Evolutionary conservation across 306 rosid genomes (phyloP), one percentile per base, ranked within the genome.

Genomic region (Begonia masoniana): DNA sequence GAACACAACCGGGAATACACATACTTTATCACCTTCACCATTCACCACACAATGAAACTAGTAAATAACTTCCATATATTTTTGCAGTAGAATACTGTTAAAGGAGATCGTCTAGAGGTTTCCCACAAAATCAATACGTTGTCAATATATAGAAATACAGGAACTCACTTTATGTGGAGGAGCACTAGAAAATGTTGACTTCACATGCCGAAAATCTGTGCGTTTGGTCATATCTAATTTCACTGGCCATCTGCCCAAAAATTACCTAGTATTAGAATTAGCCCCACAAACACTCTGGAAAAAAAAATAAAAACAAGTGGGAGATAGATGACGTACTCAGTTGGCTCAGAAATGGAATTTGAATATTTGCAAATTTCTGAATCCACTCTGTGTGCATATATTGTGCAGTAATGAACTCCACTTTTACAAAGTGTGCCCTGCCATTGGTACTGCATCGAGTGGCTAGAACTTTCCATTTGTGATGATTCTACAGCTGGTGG

Each of bases 221-320:
- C 96, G 96, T 74, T 85, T 91, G 55, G 83, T 85, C 94, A 85
- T 91, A 77, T 91, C 96, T 70, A 91, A 75, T 66, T 85, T 91
- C 57, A 82, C 49, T 11, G 97, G 97, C 96, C 97, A 91, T 68
- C 97, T 91, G 69, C 69, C 61, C 77, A 85, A 58, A 68, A 51
- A 71, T 24, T 64, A 47, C 41, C 55, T 31, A 43, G 51, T 15
- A 16, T 45, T 42, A 43, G 41, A 9, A 12, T 62, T 60, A 47
- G 35, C 26, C 42, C 55, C 54, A 13, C 10, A 7, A 13, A 16
- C 21, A 31, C 4, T 31, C 8, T 21, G 36, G n/a, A n/a, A 53
- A 48, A 54, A 61, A 73, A 66, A 58, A 58, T 68, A 57, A 66
- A 57, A 69, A 54, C 60, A 46, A 48, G 59, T 47, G 10, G 13